A percentile compares a stretch with the other conserved stretches of the same genome.
Conservation (phyloP, 2,329 filamentous ascomycete species). For the Xylariaceae sp. region DNA sequence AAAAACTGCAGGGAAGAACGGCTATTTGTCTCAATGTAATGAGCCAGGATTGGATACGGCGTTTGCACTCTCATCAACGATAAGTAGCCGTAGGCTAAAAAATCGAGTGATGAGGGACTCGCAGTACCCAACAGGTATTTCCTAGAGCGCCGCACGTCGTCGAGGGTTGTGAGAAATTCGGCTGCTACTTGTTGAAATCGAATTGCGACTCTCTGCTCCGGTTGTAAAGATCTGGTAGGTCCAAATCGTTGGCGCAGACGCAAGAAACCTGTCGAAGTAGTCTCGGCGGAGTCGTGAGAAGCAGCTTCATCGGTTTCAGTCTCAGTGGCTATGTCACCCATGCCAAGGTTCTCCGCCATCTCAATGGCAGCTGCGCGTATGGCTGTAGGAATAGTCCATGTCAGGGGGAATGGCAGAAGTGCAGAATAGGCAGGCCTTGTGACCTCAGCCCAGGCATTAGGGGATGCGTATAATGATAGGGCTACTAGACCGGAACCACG, state of each 20-base stretch:
- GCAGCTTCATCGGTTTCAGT: slow-evolving; percentile 34
- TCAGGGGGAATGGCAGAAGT: slow-evolving; percentile 79
- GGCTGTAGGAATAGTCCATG: slow-evolving; percentile 76
- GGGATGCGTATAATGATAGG: slow-evolving; percentile 84
- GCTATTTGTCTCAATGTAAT: slow-evolving; percentile 27
- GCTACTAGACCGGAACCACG: slow-evolving; percentile 76
- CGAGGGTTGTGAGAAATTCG: slow-evolving; percentile 67
- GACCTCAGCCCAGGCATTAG: slow-evolving; percentile 73
- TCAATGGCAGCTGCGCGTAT: slow-evolving; percentile 66
- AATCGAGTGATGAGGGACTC: slow-evolving; percentile 65
- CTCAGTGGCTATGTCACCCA: slow-evolving; percentile 65
- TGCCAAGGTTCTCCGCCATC: slow-evolving; percentile 65
- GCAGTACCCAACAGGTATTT: slow-evolving; percentile 47
- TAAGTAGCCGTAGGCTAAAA: slow-evolving; percentile 75
- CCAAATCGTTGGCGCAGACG: slow-evolving; percentile 32
- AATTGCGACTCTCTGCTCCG: slow-evolving; percentile 70
- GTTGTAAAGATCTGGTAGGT: slow-evolving; percentile 48
- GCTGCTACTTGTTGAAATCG: slow-evolving; percentile 68
- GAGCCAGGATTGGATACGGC: slow-evolving; percentile 42
- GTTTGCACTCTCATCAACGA: slow-evolving; percentile 60
- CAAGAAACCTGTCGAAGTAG: slow-evolving; percentile 35
- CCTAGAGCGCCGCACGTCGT: slow-evolving; percentile 55
- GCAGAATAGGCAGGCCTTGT: slow-evolving; percentile 78
- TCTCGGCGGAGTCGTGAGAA: slow-evolving; percentile 33
- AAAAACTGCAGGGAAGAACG: slow-evolving; percentile 27